Base-by-base conservation (phyloP, 2,329 filamentous ascomycete genomes). In the Pseudogymnoascus sp. region DNA sequence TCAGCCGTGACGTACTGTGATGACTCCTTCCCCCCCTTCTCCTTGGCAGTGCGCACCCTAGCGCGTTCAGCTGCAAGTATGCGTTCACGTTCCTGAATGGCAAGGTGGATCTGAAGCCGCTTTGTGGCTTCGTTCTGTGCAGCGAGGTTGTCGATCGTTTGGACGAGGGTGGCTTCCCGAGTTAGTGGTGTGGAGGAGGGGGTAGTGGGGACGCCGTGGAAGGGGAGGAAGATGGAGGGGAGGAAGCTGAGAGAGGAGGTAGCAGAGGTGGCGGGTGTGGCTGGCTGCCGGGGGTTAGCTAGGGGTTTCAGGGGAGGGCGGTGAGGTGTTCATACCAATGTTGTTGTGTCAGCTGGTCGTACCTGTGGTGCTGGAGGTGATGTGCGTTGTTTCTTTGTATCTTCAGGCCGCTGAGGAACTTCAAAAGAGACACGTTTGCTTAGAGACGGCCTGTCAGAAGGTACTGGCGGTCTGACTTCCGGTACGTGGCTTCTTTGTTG, bases 221-320 rank as follows among this genome's bases (percentile, higher is more conserved):
- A 70, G 4, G 67, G 65, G n/a, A 61, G 58, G 59, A 70, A 70
- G 62, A 70, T 68, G 11, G 66, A 64, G 14, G 61, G 36, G 37
- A 59, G 30, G 12, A 61, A 53, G 22, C 18, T 30, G 47, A 61
- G 22, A 14, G 58, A 41, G 58, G 41, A 9, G 47, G 59, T 12
- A 14, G 6, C 6, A 12, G 33, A 15, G n/a, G 18, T 50, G n/a
- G 28, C 8, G 5, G 38, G 37, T 37, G 22, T 57, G 15, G 9
- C n/a, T 11, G n/a, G 33, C 33, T 62, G 22, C 8, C 6, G 11
- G 33, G 8, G 35, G n/a, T 43, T 22, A 53, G 39, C 22, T 5
- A 4, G 37, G 15, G 8, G 3, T 35, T 28, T 9, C 11, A 12
- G 22, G 20, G 14, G 22, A 4, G 12, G 12, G 28, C 7, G 58